Evolutionary conservation across 331 rosid species (phyloP).

Genomic region (Cydonia oblonga): DNA sequence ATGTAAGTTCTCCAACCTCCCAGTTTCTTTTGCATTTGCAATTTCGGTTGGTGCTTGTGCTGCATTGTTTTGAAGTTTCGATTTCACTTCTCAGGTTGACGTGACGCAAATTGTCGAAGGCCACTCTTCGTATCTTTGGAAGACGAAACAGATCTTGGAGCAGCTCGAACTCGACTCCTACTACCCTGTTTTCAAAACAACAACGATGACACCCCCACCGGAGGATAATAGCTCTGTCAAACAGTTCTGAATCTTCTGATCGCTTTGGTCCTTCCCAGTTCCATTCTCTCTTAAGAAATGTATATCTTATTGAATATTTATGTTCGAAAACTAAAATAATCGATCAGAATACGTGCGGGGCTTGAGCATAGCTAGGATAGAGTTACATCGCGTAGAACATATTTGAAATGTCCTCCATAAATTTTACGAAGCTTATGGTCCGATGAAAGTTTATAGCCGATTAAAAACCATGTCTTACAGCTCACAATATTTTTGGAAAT

Average conservation of each 20-base stretch:
- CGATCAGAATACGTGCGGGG: background rate
- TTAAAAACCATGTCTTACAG: no score
- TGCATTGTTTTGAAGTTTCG: slow-evolving; percentile 1
- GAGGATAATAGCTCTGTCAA: slow-evolving; percentile 3
- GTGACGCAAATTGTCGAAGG: slow-evolving; percentile 50
- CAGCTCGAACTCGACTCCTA: slow-evolving; percentile 41
- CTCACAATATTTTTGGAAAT: no score
- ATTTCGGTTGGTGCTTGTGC: background rate
- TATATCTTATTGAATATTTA: no score
- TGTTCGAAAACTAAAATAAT: no score
- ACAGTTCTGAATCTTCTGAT: background rate
- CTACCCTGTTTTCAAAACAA: slow-evolving; percentile 38
- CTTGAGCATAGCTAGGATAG: background rate
- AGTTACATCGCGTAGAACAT: no score
- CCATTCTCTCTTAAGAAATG: background rate
- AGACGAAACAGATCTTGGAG: slow-evolving; percentile 42
- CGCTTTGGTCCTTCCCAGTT: background rate
- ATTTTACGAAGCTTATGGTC: background rate
- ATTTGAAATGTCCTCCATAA: background rate
- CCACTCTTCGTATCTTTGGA: slow-evolving; percentile 68
- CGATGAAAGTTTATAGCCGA: background rate
- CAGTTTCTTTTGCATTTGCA: background rate
- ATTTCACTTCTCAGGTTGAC: slow-evolving; percentile 35
- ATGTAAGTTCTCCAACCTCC: slow-evolving; percentile 26
- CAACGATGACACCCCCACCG: slow-evolving; percentile 1